phyloP scores from a whole-genome alignment of 2,329 filamentous ascomycete species.

The Zymoseptoria brevis region DNA sequence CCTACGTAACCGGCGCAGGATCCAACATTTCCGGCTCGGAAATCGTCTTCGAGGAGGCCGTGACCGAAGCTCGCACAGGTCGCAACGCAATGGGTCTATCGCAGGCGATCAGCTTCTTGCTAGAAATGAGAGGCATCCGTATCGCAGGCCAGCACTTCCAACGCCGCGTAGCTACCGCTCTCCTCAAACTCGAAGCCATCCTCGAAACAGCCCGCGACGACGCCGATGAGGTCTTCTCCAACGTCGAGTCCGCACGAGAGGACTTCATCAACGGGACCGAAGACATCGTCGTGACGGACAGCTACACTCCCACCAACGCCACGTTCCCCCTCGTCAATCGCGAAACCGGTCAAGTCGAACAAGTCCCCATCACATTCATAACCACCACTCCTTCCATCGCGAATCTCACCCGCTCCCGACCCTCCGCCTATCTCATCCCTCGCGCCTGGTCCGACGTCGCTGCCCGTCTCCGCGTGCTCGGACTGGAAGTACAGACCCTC shows the following conservation, averaged over 20 bases:
- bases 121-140: conserved; percentile 15
- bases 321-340: conserved; percentile 19
- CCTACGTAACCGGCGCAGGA: conserved; percentile 25
- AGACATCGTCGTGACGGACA: conserved; percentile 19
- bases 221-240: conserved; percentile 5
- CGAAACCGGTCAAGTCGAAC: conserved; percentile 10
- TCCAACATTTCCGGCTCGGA: conserved; percentile 9
- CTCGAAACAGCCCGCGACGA: conserved; percentile 11
- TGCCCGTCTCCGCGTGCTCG: conserved; percentile 17
- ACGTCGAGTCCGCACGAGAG: conserved; percentile 11
- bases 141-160: conserved; percentile 18
- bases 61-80: conserved; percentile 11
- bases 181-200: conserved; percentile 12
- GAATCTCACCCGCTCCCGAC: conserved; percentile 16
- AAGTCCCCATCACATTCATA: conserved; percentile 11
- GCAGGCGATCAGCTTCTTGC: conserved; percentile 13
- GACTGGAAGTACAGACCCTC: conserved; percentile 19
- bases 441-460: conserved; percentile 19
- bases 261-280: conserved; percentile 15
- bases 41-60: conserved; percentile 14
- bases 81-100: conserved; percentile 15
- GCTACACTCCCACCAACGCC: conserved; percentile 10
- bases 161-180: conserved; percentile 10
- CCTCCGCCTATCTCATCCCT: conserved; percentile 23
- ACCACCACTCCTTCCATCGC: conserved; percentile 15